Percentiles rank a stretch among this genome's conserved stretches.
Evolutionary conservation across 2,329 filamentous ascomycete species (phyloP).

Genomic region (Pseudogymnoascus sp.): DNA sequence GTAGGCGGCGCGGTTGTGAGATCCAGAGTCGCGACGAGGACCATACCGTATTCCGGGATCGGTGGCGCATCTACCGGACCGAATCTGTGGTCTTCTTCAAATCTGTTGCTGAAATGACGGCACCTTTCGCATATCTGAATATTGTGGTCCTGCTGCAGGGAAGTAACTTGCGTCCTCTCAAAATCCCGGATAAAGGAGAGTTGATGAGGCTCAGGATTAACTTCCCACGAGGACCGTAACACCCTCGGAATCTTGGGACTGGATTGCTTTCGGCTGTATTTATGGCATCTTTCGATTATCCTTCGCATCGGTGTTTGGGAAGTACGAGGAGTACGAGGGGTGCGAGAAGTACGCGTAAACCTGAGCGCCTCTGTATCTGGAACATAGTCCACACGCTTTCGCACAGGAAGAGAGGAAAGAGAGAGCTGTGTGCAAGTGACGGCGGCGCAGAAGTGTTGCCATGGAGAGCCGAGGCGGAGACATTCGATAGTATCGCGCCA

Average conservation of each 20-base stretch:
- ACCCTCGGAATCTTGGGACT: not conserved
- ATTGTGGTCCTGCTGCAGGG: slow-evolving; percentile 9
- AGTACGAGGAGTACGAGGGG: not conserved
- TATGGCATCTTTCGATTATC: slow-evolving; percentile 13
- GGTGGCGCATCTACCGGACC: slow-evolving; percentile 4
- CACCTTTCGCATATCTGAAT: slow-evolving; percentile 11
- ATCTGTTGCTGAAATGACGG: slow-evolving; percentile 6
- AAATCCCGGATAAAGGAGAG: slow-evolving; percentile 12
- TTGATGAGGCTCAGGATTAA: slow-evolving; percentile 9
- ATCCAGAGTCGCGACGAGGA: slow-evolving; percentile 12
- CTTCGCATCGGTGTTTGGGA: slow-evolving; percentile 8
- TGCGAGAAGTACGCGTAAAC: slow-evolving; percentile 9
- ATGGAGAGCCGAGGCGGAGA: slow-evolving; percentile 12
- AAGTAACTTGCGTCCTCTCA: slow-evolving; percentile 9
- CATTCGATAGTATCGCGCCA: slow-evolving; percentile 10
- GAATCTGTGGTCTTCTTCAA: slow-evolving; percentile 10
- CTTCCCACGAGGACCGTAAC: slow-evolving; percentile 2
- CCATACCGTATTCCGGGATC: slow-evolving; percentile 11
- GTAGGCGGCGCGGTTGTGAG: slow-evolving; percentile 4
- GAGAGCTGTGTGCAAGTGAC: slow-evolving; percentile 11
- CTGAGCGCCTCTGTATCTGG: slow-evolving; percentile 9
- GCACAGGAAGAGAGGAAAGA: slow-evolving; percentile 10
- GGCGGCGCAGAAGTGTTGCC: slow-evolving; percentile 11
- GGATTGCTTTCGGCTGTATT: slow-evolving; percentile 10
- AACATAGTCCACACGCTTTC: slow-evolving; percentile 9